Evolutionary conservation across 108 stramenopile species (phyloP), one percentile per base, ranked within the genome.

Genomic region (Phaeodactylum tricornutum): DNA sequence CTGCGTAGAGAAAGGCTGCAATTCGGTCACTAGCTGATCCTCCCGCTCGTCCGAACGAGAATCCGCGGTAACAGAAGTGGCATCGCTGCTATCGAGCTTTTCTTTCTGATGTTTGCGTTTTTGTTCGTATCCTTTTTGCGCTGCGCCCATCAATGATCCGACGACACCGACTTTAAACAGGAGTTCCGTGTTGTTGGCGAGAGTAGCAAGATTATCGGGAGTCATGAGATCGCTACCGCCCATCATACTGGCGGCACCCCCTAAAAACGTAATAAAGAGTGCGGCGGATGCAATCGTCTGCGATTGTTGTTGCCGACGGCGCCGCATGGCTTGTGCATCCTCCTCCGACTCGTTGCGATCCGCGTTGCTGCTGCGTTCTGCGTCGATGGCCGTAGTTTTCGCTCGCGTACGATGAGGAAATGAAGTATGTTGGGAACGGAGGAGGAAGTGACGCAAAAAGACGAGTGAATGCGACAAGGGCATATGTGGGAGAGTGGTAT

Each of bases 121-220:
- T 26, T 31, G 17, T 31, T 41, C 41, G 31, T 25, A 19, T 14
- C 56, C 23, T 29, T 31, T 14, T 11, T 56, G 27, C n/a, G 53
- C 71, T 31, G 66, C 66, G 15, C 59, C 39, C 71, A 73, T 66
- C 19, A 73, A 42, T 30, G 61, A 60, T 8, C 84, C 84, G 0
- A 78, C 79, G 48, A 79, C 66, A 7, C 84, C 84, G 11, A 81
- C 57, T 26, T 72, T 58, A 35, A 86, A 54, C 27, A 80, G 26
- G 32, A 74, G 48, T 50, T 75, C 73, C 19, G 75, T 66, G 5
- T 75, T 45, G n/a, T 70, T 71, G 17, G 47, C 60, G n/a, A n/a
- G n/a, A n/a, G n/a, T n/a, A n/a, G n/a, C n/a, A n/a, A n/a, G n/a
- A n/a, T n/a, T n/a, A n/a, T n/a, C n/a, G n/a, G n/a, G n/a, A n/a